Base-by-base conservation (phyloP, 306 rosid genomes). In the Casuarina equisetifolia region DNA sequence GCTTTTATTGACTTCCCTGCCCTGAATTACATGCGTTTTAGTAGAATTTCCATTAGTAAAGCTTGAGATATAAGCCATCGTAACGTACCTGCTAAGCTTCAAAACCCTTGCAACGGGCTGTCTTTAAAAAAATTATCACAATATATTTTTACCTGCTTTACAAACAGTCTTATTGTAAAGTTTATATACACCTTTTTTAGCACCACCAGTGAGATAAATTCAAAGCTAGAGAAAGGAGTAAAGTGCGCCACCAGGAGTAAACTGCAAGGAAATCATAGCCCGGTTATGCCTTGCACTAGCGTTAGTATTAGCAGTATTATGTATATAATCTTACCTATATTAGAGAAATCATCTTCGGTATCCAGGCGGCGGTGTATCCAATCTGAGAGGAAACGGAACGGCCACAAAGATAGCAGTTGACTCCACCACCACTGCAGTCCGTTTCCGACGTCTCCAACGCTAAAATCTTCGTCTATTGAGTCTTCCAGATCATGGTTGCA, bases 211-310 rank as follows among this genome's bases (percentile, higher is more conserved):
- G 35, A n/a, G 49, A 78, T 38, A 17, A 4, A 54, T 46, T 67
- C 71, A 59, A 35, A 74, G 53, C 82, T 76, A 85, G 12, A 80
- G 48, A 79, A 79, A 25, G 51, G 40, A 81, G 53, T 78, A 81
- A 83, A 64, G 83, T 75, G 44, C 84, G 79, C 89, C 92, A 83
- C 95, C 92, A 80, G 46, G 85, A 25, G n/a, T 36, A 79, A 64
- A 76, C 95, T 90, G 90, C 89, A 82, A 20, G 4, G 58, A 68
- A 61, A 61, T 61, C 39, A 17, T 62, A 8, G 8, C 64, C 32
- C 32, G 1, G 32, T 25, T 25, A 25, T 25, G 32, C 32, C 32
- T 0, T 25, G 32, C 32, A 25, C 32, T 25, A 25, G 32, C 32
- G 32, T 25, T 25, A 25, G 32, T 25, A 25, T 25, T 0, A 25